Conservation (phyloP, 495 filamentous ascomycete genomes). For the Collariella sp. region DNA sequence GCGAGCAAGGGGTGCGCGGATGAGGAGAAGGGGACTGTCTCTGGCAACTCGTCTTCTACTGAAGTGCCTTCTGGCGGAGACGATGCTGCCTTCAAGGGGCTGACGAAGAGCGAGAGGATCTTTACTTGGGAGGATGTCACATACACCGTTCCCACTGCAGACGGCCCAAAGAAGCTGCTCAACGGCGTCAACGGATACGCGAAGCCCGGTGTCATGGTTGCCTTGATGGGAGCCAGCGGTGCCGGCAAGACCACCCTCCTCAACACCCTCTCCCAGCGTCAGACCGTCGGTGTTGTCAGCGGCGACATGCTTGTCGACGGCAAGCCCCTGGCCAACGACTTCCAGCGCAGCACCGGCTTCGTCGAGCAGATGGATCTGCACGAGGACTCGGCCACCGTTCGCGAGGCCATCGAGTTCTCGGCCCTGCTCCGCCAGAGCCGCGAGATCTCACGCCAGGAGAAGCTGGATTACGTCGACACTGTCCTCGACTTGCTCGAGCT, state of each 20-base stretch:
- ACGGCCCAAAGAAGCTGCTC: conserved; percentile 51
- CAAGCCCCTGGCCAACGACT: conserved; percentile 54
- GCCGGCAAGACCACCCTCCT: conserved; percentile 68
- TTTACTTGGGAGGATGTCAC: conserved; percentile 55
- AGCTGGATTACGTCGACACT: conserved; percentile 75
- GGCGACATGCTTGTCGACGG: conserved; percentile 79
- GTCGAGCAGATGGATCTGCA: conserved; percentile 86
- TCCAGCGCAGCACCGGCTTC: conserved; percentile 76
- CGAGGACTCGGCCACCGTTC: conserved; percentile 72
- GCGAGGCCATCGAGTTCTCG: conserved; percentile 73
- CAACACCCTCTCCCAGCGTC: conserved; percentile 64
- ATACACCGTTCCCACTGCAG: conserved; percentile 57
- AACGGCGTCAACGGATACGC: conserved; percentile 67
- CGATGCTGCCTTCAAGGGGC: conserved; percentile 7
- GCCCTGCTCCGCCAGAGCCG: conserved; percentile 72
- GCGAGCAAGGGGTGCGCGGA: conserved; percentile 18
- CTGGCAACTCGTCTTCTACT: conserved; percentile 17
- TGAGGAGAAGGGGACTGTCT: conserved; percentile 36
- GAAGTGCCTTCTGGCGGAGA: conserved; percentile 23
- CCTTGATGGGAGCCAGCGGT: conserved; percentile 76
- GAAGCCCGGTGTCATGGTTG: conserved; percentile 73
- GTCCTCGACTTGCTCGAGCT: conserved; percentile 82
- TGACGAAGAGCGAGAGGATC: conserved; percentile 24
- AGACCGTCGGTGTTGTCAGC: conserved; percentile 59
- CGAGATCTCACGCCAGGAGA: conserved; percentile 55